Conservation (phyloP, 2,329 filamentous ascomycete genomes). For the Colletotrichum tropicale region DNA sequence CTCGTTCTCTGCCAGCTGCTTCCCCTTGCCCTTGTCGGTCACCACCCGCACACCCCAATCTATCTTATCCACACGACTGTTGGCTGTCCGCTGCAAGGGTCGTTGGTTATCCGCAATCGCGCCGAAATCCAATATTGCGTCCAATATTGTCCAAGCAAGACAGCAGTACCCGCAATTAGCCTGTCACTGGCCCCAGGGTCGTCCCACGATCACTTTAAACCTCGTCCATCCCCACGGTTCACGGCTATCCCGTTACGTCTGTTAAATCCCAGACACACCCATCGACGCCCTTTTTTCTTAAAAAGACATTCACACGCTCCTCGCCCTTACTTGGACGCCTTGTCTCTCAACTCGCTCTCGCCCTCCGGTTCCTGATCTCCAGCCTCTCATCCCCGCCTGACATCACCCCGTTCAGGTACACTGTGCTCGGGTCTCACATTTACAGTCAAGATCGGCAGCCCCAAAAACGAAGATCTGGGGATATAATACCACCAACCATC, state of each 20-base stretch:
- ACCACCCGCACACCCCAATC: neutral
- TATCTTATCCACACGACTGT: slow-evolving; percentile 1
- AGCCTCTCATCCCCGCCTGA: slow-evolving; percentile 1
- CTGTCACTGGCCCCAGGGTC: slow-evolving; percentile 15
- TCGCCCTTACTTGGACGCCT: neutral
- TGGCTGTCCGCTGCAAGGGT: slow-evolving; percentile 5
- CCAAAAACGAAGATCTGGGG: slow-evolving; percentile 18
- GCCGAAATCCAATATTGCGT: slow-evolving; percentile 19
- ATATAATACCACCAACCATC: slow-evolving; percentile 19
- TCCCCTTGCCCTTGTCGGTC: neutral
- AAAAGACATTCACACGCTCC: neutral
- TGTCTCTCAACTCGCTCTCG: neutral
- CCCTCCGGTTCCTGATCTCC: neutral
- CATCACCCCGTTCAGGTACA: slow-evolving; percentile 15
- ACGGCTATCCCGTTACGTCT: slow-evolving; percentile 6
- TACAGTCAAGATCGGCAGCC: slow-evolving; percentile 11
- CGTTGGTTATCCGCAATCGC: slow-evolving; percentile 18
- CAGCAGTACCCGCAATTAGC: slow-evolving; percentile 17
- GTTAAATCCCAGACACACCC: slow-evolving; percentile 1
- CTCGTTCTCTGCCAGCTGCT: neutral
- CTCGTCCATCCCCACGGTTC: slow-evolving; percentile 12
- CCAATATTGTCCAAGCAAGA: slow-evolving; percentile 21
- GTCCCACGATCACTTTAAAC: slow-evolving; percentile 19
- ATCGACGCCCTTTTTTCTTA: neutral
- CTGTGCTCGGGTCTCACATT: neutral